A percentile compares a stretch with the other conserved stretches of the same genome.
Conservation (phyloP, 129 eudicot genomes). For the Flaveria brownii region DNA sequence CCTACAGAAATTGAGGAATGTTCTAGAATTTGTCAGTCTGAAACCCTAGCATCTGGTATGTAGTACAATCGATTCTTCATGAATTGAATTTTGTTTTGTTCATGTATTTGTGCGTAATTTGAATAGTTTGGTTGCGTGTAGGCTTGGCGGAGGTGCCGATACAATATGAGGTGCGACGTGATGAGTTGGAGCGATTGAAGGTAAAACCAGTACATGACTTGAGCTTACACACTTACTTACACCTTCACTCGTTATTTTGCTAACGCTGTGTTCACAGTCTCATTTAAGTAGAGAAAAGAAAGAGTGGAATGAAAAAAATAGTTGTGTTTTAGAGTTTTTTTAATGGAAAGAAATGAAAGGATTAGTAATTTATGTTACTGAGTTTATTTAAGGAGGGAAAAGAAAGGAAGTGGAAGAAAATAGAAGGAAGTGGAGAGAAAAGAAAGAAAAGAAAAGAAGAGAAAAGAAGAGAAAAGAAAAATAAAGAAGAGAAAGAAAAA, state of each 20-base stretch:
- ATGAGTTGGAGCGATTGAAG: slow-evolving; percentile 36
- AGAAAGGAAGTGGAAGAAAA: too few relatives aligned
- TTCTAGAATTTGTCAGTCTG: slow-evolving; percentile 27
- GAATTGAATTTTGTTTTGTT: background rate
- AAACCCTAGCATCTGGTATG: slow-evolving; percentile 46
- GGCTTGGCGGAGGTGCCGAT: slow-evolving; percentile 33
- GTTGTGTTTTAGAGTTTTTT: too few relatives aligned
- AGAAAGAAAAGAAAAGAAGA: too few relatives aligned
- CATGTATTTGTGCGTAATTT: slow-evolving; percentile 4
- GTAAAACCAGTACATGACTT: background rate
- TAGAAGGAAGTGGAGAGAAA: too few relatives aligned
- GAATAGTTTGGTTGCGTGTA: background rate
- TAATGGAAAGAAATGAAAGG: too few relatives aligned
- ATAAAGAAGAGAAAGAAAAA: too few relatives aligned
- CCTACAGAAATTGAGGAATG: slow-evolving; percentile 5
- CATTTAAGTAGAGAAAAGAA: too few relatives aligned
- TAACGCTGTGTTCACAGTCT: background rate
- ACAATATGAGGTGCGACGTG: slow-evolving; percentile 23
- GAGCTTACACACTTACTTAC: background rate
- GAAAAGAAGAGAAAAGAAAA: too few relatives aligned
- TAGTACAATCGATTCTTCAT: slow-evolving; percentile 16
- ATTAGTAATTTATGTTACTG: too few relatives aligned
- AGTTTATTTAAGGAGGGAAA: too few relatives aligned
- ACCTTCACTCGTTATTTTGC: background rate
- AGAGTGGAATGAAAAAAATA: too few relatives aligned